phyloP scores from a whole-genome alignment of 345 rosid genomes.

The Arabis hirsuta region DNA sequence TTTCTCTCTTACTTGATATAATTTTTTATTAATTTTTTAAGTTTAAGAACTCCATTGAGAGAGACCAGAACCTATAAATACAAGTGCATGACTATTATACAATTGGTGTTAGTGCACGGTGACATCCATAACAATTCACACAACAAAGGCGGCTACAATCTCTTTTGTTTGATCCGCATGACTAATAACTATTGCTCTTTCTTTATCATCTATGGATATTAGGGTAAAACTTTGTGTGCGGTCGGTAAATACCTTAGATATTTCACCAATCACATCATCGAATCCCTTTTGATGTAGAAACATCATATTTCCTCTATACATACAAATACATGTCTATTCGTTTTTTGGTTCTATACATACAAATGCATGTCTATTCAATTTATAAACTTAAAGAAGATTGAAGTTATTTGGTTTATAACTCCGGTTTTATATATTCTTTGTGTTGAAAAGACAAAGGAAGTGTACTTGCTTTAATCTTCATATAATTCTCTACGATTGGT shows the following conservation, averaged over 20 bases:
- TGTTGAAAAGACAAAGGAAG: neutral
- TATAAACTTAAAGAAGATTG: too few species aligned
- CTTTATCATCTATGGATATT: neutral
- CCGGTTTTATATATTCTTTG: neutral
- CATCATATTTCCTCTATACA: neutral
- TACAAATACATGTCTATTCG: neutral
- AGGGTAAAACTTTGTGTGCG: conserved; percentile 18
- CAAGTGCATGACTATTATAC: conserved; percentile 22
- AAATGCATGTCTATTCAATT: too few species aligned
- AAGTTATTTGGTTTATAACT: too few species aligned
- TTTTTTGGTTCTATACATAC: too few species aligned
- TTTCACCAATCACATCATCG: conserved; percentile 4
- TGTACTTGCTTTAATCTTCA: conserved; percentile 2
- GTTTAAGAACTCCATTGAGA: too few species aligned
- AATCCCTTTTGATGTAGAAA: neutral
- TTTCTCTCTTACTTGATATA: too few species aligned
- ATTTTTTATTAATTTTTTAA: too few species aligned
- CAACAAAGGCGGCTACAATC: conserved; percentile 39
- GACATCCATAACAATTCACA: conserved; percentile 29
- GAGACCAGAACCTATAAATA: neutral
- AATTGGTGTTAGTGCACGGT: conserved; percentile 25
- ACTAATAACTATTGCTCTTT: neutral
- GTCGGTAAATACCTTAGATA: neutral
- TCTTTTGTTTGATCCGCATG: conserved; percentile 27
- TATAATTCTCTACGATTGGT: neutral